Evolutionary conservation across 2,329 filamentous ascomycete genomes (phyloP).

Genomic region (Curvularia sp.): DNA sequence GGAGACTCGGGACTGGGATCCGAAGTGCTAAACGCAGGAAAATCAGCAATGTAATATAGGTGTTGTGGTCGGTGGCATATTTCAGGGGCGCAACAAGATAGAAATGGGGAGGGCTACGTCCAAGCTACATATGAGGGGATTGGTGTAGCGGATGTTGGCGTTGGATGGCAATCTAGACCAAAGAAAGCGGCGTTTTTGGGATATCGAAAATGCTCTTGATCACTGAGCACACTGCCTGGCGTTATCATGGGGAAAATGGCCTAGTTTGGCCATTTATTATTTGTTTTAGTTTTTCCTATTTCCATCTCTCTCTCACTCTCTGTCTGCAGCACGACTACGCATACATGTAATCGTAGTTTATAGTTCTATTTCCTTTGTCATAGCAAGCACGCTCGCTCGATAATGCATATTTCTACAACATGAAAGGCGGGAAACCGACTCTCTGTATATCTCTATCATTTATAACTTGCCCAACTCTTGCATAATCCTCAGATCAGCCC

Average conservation of each 20-base stretch:
- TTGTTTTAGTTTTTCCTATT: not conserved
- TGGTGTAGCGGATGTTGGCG: slow-evolving; percentile 8
- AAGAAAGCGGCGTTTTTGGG: slow-evolving; percentile 9
- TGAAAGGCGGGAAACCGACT: too few relatives aligned
- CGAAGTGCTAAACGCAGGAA: slow-evolving; percentile 20
- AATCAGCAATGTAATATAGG: slow-evolving; percentile 15
- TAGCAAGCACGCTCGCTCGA: not conserved
- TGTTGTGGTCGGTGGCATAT: not conserved
- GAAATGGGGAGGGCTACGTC: not conserved
- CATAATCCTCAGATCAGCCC: slow-evolving; percentile 39
- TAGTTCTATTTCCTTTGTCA: slow-evolving; percentile 11
- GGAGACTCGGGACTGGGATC: slow-evolving; percentile 13
- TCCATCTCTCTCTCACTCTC: not conserved
- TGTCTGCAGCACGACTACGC: slow-evolving; percentile 6
- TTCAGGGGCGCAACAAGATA: slow-evolving; percentile 5
- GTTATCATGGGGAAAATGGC: slow-evolving; percentile 4
- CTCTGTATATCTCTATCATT: not conserved
- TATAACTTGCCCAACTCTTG: slow-evolving; percentile 40
- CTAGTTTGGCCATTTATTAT: slow-evolving; percentile 4
- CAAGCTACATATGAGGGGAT: slow-evolving; percentile 3
- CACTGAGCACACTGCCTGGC: slow-evolving; percentile 7
- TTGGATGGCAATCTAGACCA: slow-evolving; percentile 3
- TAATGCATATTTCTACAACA: slow-evolving; percentile 3
- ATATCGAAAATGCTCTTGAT: slow-evolving; percentile 6
- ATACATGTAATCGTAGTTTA: slow-evolving; percentile 16